Percentiles rank a stretch among this genome's conserved stretches.
These are phyloP conservation scores for Suillus paluster DNA, from an alignment of 768 basidiomycete species.

Conservation along the genomic window DNA sequence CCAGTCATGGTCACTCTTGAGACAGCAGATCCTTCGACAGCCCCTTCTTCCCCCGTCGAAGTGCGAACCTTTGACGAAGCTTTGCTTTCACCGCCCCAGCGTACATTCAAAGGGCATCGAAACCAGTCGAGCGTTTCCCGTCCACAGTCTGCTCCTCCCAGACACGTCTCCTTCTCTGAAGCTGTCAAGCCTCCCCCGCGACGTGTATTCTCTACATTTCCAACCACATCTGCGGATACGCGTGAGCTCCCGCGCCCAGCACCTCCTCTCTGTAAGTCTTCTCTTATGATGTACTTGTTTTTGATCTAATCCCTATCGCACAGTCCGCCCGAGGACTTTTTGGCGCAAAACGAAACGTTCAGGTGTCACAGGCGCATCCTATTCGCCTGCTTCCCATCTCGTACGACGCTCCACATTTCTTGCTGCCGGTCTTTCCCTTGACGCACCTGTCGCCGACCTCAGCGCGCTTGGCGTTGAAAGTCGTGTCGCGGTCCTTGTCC, in stretches of 20 bases:
- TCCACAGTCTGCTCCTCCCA: conserved; percentile 30
- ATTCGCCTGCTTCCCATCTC: conserved; percentile 74
- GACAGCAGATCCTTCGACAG: conserved; percentile 27
- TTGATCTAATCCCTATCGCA: not conserved
- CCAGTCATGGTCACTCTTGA: conserved; percentile 40
- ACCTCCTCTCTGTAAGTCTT: conserved; percentile 64
- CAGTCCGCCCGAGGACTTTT: conserved; percentile 83
- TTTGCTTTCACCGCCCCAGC: conserved; percentile 32
- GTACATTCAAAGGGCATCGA: conserved; percentile 29
- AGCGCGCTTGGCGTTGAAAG: conserved; percentile 67
- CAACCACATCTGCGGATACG: conserved; percentile 12
- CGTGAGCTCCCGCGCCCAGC: conserved; percentile 60
- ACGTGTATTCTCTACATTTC: conserved; percentile 20
- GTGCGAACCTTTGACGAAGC: conserved; percentile 19
- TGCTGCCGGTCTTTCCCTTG: conserved; percentile 73
- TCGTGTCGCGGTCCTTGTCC: conserved; percentile 46
- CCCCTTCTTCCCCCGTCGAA: conserved; percentile 31
- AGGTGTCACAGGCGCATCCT: conserved; percentile 70
- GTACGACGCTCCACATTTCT: conserved; percentile 80
- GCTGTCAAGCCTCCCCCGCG: conserved; percentile 12
- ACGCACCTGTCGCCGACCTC: conserved; percentile 61
- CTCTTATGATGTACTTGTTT: not conserved
- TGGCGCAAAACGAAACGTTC: conserved; percentile 77
- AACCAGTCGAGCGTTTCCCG: conserved; percentile 15
- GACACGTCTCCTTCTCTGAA: not conserved